Conservation (phyloP, 805 yeast genomes). For the Wickerhamomyces kurtzmanii region DNA sequence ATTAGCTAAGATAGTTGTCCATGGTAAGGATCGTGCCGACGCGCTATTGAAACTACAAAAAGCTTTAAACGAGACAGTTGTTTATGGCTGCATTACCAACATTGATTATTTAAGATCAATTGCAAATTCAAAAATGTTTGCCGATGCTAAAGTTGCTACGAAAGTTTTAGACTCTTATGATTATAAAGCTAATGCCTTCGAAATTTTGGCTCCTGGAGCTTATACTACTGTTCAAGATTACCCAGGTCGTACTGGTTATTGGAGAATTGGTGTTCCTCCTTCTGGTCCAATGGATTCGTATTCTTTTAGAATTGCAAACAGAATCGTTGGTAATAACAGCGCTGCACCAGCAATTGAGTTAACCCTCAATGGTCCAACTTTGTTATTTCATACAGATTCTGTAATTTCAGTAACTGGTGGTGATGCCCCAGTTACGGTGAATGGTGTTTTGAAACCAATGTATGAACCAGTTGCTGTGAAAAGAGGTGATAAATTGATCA, state of each 20-base stretch:
- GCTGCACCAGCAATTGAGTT: slow-evolving; percentile 85
- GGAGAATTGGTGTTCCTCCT: slow-evolving; percentile 85
- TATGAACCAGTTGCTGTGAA: slow-evolving; percentile 66
- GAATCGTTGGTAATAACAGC: slow-evolving; percentile 79
- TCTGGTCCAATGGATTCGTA: slow-evolving; percentile 97
- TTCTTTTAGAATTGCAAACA: slow-evolving; percentile 82
- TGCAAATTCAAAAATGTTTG: slow-evolving; percentile 79
- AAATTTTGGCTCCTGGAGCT: slow-evolving; percentile 82
- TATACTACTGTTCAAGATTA: slow-evolving; percentile 95
- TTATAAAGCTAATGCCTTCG: slow-evolving; percentile 78
- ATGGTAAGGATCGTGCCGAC: slow-evolving; percentile 81
- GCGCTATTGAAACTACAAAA: slow-evolving; percentile 67
- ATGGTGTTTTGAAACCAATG: slow-evolving; percentile 45
- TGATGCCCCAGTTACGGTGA: slow-evolving; percentile 51
- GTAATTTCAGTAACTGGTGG: slow-evolving; percentile 88
- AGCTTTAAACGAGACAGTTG: slow-evolving; percentile 80
- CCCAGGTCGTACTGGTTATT: slow-evolving; percentile 75
- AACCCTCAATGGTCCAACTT: slow-evolving; percentile 80
- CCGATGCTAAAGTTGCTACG: slow-evolving; percentile 74
- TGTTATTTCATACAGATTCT: slow-evolving; percentile 74
- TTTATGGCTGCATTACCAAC: slow-evolving; percentile 84
- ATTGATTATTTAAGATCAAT: slow-evolving; percentile 82
- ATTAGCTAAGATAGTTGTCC: slow-evolving; percentile 91
- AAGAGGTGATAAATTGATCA: slow-evolving; percentile 66
- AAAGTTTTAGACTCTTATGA: slow-evolving; percentile 76